A percentile compares a stretch with the other conserved stretches of the same genome.
These are phyloP conservation scores for Starmerella bombicola DNA, from an alignment of 805 yeast genomes.

Conservation along the genomic window DNA sequence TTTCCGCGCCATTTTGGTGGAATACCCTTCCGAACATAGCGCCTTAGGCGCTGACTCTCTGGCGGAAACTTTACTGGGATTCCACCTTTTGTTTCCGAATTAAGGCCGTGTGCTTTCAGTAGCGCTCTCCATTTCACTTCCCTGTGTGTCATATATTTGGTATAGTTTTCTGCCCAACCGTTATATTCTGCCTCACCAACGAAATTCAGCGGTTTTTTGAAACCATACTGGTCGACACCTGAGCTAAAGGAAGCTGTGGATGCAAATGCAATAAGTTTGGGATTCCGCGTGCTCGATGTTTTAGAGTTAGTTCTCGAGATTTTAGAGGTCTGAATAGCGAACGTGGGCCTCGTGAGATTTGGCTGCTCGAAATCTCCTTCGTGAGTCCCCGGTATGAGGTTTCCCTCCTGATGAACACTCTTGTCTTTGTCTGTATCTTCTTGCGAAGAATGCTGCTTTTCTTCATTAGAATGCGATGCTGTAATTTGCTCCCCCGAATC, in stretches of 20 bases:
- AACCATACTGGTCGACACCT: slow-evolving; percentile 66
- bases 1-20: slow-evolving; percentile 97
- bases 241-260: slow-evolving; percentile 15
- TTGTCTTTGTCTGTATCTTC: not conserved
- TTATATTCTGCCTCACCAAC: slow-evolving; percentile 49
- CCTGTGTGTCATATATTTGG: slow-evolving; percentile 48
- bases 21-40: slow-evolving; percentile 79
- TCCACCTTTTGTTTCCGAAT: slow-evolving; percentile 31
- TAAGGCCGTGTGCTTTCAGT: slow-evolving; percentile 56
- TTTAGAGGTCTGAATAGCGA: not conserved
- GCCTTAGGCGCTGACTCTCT: slow-evolving; percentile 36
- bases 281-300: not conserved
- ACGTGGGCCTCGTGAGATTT: slow-evolving; percentile 1
- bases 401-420: not conserved
- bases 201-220: slow-evolving; percentile 50
- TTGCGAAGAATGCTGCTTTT: slow-evolving; percentile 1
- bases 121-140: slow-evolving; percentile 65
- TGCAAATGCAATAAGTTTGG: slow-evolving; percentile 5
- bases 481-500: not conserved
- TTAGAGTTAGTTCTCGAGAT: not conserved
- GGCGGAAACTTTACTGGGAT: slow-evolving; percentile 30
- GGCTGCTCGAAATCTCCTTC: not conserved
- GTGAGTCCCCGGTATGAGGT: not conserved
- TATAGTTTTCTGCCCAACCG: slow-evolving; percentile 62
- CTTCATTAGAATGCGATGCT: not conserved